Conservation (phyloP, 1,284 basidiomycete species). For the Rhizoctonia solani region DNA sequence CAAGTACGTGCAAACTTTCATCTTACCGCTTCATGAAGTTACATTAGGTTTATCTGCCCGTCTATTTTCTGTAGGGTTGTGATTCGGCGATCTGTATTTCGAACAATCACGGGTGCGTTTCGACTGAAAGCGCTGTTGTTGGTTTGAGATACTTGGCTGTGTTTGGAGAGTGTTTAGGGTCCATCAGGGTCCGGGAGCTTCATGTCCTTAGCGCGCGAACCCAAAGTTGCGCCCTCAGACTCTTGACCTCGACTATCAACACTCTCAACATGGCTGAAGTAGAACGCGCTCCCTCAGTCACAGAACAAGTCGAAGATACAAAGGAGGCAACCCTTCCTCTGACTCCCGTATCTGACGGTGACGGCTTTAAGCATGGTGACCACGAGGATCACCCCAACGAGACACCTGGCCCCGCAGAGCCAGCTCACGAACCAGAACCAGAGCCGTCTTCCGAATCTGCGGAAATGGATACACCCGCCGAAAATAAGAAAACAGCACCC, state of each 20-base stretch:
- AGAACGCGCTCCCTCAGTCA: constrained; percentile 18
- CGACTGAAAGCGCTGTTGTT: neutral
- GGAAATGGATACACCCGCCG: constrained; percentile 4
- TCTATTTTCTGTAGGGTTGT: neutral
- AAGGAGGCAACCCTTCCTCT: constrained; percentile 33
- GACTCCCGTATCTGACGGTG: constrained; percentile 32
- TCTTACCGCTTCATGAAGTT: no score
- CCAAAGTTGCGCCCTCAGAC: constrained; percentile 12
- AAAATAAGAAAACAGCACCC: neutral
- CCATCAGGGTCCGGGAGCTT: constrained; percentile 13
- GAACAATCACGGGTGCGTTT: neutral
- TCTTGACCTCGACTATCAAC: constrained; percentile 16
- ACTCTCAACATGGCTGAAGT: constrained; percentile 21
- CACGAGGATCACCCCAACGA: constrained; percentile 35
- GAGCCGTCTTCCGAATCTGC: neutral
- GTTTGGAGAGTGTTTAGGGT: neutral
- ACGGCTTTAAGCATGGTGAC: constrained; percentile 34
- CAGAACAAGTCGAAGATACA: constrained; percentile 18
- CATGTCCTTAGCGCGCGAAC: constrained; percentile 13
- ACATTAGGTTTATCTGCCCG: no score
- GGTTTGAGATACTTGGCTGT: constrained; percentile 6
- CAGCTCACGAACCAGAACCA: constrained; percentile 24
- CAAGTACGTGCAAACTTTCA: neutral
- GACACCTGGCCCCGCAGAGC: constrained; percentile 28
- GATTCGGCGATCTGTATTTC: neutral